Evolutionary conservation across 2,329 filamentous ascomycete genomes (phyloP).

Genomic region (Aschersonia sp.): DNA sequence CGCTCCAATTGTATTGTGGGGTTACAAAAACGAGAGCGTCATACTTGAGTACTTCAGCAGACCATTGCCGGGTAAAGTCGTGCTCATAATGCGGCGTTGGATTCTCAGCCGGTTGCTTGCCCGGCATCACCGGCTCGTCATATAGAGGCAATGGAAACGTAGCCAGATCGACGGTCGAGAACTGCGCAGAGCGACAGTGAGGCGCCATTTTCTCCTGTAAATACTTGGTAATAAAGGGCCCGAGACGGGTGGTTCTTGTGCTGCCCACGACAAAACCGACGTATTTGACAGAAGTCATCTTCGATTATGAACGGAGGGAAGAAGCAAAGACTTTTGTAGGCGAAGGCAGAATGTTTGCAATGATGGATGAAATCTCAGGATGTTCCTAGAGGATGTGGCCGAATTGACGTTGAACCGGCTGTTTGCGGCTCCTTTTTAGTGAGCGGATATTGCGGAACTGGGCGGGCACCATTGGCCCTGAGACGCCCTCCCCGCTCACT

Average conservation of each 20-base stretch:
- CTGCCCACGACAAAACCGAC: not conserved
- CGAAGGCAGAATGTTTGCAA: too few species aligned
- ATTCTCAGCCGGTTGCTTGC: not conserved
- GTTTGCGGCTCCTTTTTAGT: too few species aligned
- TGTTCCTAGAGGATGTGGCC: too few species aligned
- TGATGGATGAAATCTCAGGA: too few species aligned
- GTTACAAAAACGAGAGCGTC: conserved; percentile 34
- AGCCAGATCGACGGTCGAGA: not conserved
- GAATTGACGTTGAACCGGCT: too few species aligned
- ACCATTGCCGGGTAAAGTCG: conserved; percentile 18
- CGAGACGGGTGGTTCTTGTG: not conserved
- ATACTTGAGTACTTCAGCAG: conserved; percentile 24
- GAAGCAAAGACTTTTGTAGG: not conserved
- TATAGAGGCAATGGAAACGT: not conserved
- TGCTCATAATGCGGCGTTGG: not conserved
- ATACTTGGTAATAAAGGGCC: not conserved
- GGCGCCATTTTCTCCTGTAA: not conserved
- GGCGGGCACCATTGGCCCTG: too few species aligned
- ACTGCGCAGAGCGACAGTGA: not conserved
- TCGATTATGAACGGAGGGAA: not conserved
- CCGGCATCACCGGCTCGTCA: not conserved
- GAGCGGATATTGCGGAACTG: too few species aligned
- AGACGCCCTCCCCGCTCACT: too few species aligned
- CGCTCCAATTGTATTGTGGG: conserved; percentile 42
- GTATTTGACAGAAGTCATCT: not conserved